Base-by-base conservation (phyloP, 2,329 filamentous ascomycete genomes). In the Zymoseptoria tritici region DNA sequence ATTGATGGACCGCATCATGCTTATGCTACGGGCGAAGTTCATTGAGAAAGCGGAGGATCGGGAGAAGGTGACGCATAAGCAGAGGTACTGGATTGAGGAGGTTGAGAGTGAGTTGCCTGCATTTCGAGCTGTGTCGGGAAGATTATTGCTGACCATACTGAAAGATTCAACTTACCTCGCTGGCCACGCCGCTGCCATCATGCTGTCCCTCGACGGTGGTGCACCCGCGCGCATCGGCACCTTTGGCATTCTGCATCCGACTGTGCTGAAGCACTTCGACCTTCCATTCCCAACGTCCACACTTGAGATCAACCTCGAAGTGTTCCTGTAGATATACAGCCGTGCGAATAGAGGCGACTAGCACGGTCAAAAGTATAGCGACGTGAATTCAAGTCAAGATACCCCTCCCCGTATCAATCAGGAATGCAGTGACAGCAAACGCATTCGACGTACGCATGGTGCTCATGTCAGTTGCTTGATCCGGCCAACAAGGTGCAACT, bases 201-300 rank as follows among this genome's bases (percentile, higher is more conserved):
- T 89, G 74, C 79, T 96, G 62, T 85, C 89, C 57, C 76, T 93
- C 29, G 83, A 78, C 42, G 90, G 89, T 60, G 64, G 67, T 24
- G 89, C 91, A 79, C 83, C 88, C 64, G 29, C 20, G 5, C 52
- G 52, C 29, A 89, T 99, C 70, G 94, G 94, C 70, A 86, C 90
- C 74, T 94, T 99, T 72, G 94, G 94, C 70, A 93, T 99, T 67
- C 77, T 99, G 72, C 93, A 99, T 76, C 95, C 94, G 51, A 88
- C 85, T 5, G 94, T 97, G 65, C 79, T 97, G 70, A 91, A 96
- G 74, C 94, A 95, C 71, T 97, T 94, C 76, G 92, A 96, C 70
- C 81, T 97, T 72, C 90, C 85, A 83, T 93, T 92, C 80, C 93
- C 94, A 50, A 91, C 96, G 69, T 97, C 91, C 78, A 91, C 90